Base-by-base conservation (phyloP, 169 alveolate genomes). In the Cryptosporidium parvum region DNA sequence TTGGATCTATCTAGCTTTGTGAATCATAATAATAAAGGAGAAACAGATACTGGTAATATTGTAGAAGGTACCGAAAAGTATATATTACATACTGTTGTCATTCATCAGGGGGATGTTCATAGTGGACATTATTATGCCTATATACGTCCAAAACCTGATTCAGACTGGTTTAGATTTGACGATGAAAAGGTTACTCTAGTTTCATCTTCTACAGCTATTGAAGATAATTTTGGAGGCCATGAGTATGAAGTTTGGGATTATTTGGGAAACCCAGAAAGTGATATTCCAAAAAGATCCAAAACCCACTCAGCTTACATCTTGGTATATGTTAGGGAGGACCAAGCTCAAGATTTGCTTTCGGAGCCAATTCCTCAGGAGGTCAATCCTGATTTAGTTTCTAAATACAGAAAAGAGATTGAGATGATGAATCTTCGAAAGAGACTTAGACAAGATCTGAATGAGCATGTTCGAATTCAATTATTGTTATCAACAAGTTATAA, bases 41-140 rank as follows among this genome's bases (percentile, higher is more conserved):
- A 92, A 39, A 85, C 91, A 65, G 91, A 92, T 26, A 86, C 91
- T 33, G n/a, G 9, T 29, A 58, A 75, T n/a, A 85, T 75, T 52
- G 73, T 87, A 68, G 91, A 92, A 31, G 94, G 84, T 45, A 93
- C 91, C 10, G 97, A 97, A 68, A 84, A 89, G 48, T 97, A 97
- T 89, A 91, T 94, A 51, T 91, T 96, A 70, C 98, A 96, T 92
- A 95, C 99, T 6, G 97, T 98, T 21, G 95, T 98, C 7, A 98
- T 98, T 26, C 99, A 98, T 92, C 98, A 96, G 75, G 99, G 99
- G 2, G 96, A 94, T 62, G 96, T 97, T 31, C 96, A 95, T 84
- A 94, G 98, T 75, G 99, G 99, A 1, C 99, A 97, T 93, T 97
- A 97, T 92, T 97, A 94, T 86, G 97, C 99, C 31, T 97, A 96